phyloP scores from a whole-genome alignment of 2,329 filamentous ascomycete genomes.

The Botrytis aclada region DNA sequence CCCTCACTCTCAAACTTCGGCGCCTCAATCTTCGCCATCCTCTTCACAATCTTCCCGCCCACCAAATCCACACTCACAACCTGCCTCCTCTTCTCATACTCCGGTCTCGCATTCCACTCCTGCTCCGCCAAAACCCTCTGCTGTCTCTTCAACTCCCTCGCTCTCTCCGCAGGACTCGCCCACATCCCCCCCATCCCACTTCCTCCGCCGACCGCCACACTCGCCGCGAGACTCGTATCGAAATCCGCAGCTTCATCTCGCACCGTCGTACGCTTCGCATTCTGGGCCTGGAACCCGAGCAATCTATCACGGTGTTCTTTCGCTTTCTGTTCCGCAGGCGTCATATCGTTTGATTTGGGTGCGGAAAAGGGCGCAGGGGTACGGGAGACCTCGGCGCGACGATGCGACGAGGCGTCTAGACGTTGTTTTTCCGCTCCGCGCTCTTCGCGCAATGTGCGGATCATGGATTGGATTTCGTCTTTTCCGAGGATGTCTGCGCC shows the following conservation, averaged over 20 bases:
- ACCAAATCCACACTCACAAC: constrained; percentile 68
- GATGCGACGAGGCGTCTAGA: constrained; percentile 69
- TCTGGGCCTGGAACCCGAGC: constrained; percentile 65
- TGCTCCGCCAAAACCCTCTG: constrained; percentile 65
- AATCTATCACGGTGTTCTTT: constrained; percentile 65
- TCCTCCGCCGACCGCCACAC: constrained; percentile 26
- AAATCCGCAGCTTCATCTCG: constrained; percentile 68
- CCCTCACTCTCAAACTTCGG: constrained; percentile 24
- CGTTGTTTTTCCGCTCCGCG: constrained; percentile 84
- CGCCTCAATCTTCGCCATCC: constrained; percentile 34
- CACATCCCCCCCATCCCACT: constrained; percentile 50
- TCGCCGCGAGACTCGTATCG: constrained; percentile 50
- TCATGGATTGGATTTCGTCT: constrained; percentile 79
- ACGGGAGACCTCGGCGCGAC: constrained; percentile 61
- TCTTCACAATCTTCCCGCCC: constrained; percentile 54
- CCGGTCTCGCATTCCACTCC: constrained; percentile 64
- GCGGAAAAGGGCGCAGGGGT: constrained; percentile 59
- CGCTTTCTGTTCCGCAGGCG: constrained; percentile 46
- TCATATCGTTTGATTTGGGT: constrained; percentile 38
- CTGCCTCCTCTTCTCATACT: constrained; percentile 68
- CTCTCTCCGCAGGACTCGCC: constrained; percentile 66
- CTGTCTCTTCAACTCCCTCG: constrained; percentile 65
- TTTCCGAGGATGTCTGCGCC: constrained; percentile 67
- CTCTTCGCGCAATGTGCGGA: constrained; percentile 78
- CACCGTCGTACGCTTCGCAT: constrained; percentile 65